Percentiles rank a stretch among this genome's conserved stretches.
Evolutionary conservation across 2,329 filamentous ascomycete species (phyloP).

Genomic region (Colletotrichum coccodes): DNA sequence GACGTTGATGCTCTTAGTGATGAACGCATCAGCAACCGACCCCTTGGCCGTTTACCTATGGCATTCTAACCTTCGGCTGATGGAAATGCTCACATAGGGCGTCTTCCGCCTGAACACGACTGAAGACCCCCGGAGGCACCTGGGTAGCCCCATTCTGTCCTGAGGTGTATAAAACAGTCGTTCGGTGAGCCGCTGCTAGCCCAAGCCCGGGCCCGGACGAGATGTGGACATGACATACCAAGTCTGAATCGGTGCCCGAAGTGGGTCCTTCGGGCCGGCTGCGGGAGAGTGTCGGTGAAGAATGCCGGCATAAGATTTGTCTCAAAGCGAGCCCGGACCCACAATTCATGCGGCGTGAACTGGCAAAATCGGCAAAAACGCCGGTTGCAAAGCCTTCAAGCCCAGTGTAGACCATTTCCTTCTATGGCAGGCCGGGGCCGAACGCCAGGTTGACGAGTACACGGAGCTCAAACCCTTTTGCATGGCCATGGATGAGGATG

Average conservation of each 20-base stretch:
- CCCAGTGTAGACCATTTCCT: neutral
- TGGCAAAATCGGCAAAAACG: neutral
- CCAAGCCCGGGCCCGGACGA: neutral
- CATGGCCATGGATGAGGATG: neutral
- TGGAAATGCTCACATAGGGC: too few relatives aligned
- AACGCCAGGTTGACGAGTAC: neutral
- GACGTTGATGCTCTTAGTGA: too few relatives aligned
- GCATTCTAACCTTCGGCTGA: too few relatives aligned
- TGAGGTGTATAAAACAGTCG: too few relatives aligned
- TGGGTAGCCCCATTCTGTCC: too few relatives aligned
- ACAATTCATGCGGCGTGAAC: neutral
- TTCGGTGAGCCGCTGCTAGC: too few relatives aligned
- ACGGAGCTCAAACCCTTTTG: neutral
- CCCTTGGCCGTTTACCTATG: too few relatives aligned
- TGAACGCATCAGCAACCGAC: too few relatives aligned
- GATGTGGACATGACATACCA: neutral
- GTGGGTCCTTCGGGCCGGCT: neutral
- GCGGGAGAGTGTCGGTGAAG: neutral
- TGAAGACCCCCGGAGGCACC: too few relatives aligned
- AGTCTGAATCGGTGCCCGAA: neutral
- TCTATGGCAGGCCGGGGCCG: neutral
- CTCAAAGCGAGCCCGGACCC: neutral
- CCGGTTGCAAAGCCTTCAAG: neutral
- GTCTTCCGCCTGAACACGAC: too few relatives aligned
- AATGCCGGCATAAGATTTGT: neutral